phyloP scores from a whole-genome alignment of 2,329 filamentous ascomycete species.

The Aspergillus alliaceus region DNA sequence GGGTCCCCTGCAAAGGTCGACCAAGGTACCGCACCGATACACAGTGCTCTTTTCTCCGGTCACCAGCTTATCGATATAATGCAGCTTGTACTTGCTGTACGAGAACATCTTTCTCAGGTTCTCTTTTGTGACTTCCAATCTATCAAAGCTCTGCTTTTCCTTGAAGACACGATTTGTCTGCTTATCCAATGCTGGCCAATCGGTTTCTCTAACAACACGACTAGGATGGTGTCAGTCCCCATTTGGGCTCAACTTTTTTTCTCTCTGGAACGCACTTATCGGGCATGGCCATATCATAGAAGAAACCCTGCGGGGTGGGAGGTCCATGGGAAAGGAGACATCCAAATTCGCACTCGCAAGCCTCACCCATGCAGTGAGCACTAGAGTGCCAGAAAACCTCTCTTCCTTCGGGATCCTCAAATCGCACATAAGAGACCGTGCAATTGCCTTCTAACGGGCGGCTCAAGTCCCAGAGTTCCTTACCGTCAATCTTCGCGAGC shows the following conservation, averaged over 20 bases:
- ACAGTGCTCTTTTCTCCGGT: slow-evolving; percentile 91
- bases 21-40: slow-evolving; percentile 88
- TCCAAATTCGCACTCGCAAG: slow-evolving; percentile 83
- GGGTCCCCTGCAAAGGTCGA: slow-evolving; percentile 92
- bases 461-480: slow-evolving; percentile 85
- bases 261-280: slow-evolving; percentile 51
- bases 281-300: slow-evolving; percentile 91
- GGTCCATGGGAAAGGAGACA: slow-evolving; percentile 93
- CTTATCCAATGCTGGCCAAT: slow-evolving; percentile 82
- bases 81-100: slow-evolving; percentile 97
- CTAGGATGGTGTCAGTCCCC: slow-evolving; percentile 28
- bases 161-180: slow-evolving; percentile 84
- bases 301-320: slow-evolving; percentile 87
- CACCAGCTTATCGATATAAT: slow-evolving; percentile 94
- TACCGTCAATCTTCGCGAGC: slow-evolving; percentile 77
- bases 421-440: slow-evolving; percentile 80
- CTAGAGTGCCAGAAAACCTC: slow-evolving; percentile 98
- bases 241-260: slow-evolving; percentile 12
- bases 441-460: slow-evolving; percentile 86
- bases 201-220: slow-evolving; percentile 67
- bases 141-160: slow-evolving; percentile 94
- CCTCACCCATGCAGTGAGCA: slow-evolving; percentile 94
- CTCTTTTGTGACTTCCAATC: slow-evolving; percentile 83
- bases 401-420: slow-evolving; percentile 74
- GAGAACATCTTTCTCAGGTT: slow-evolving; percentile 94